These are phyloP conservation scores for Hypericum androsaemum DNA, from an alignment of 345 rosid genomes.

Conservation along the genomic window DNA sequence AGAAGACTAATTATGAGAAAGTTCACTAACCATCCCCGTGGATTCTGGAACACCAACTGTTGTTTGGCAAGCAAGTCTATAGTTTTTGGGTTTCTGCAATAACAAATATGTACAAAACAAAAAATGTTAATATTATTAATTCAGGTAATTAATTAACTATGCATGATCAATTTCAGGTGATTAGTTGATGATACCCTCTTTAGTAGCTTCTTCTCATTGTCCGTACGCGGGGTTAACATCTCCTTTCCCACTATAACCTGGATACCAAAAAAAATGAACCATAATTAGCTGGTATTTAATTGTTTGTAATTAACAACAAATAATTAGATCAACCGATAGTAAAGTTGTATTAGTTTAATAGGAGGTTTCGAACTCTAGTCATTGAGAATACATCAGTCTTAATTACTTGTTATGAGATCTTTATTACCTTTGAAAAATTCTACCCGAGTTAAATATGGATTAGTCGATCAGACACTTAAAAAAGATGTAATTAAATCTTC, in stretches of 20 bases:
- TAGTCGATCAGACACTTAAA: no score
- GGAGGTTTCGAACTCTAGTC: no score
- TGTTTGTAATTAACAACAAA: no score
- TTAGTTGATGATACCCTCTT: conserved; percentile 38
- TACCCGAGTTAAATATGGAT: no score
- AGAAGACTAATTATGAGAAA: conserved; percentile 2
- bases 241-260: conserved; percentile 79
- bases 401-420: no score
- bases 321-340: no score
- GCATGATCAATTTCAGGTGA: background rate
- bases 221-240: conserved; percentile 63
- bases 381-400: no score
- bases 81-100: conserved; percentile 68
- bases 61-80: conserved; percentile 93
- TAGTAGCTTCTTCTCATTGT: conserved; percentile 68
- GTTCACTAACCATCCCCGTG: conserved; percentile 52
- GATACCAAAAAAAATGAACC: no score
- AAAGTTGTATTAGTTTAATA: no score
- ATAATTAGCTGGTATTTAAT: no score
- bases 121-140: background rate
- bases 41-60: conserved; percentile 69
- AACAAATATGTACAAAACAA: background rate
- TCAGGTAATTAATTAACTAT: background rate
- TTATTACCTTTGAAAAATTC: no score
- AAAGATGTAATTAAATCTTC: no score